A percentile compares a stretch with the other conserved stretches of the same genome.
phyloP scores from a whole-genome alignment of 371 early-diverging fungal species.

The Mucor velutinosus region DNA sequence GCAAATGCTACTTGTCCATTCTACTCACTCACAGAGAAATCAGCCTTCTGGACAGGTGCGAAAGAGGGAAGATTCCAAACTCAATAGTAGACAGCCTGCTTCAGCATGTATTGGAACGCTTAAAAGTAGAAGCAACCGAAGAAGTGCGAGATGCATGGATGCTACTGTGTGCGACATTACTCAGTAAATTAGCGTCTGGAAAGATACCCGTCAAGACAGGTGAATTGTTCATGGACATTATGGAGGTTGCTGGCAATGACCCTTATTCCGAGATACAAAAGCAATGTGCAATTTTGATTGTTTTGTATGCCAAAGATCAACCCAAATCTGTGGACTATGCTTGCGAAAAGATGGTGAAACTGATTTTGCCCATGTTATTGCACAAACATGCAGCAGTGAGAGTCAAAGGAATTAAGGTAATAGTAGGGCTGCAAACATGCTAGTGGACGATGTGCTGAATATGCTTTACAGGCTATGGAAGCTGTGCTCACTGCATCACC shows the following conservation, averaged over 20 bases:
- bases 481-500: slow-evolving; percentile 17
- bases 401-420: slow-evolving; percentile 34
- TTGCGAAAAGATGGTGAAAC: slow-evolving; percentile 27
- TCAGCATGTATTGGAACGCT: neutral
- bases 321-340: slow-evolving; percentile 25
- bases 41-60: slow-evolving; percentile 10
- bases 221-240: slow-evolving; percentile 16
- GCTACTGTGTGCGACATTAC: slow-evolving; percentile 2
- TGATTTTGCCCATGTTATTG: slow-evolving; percentile 16
- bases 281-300: slow-evolving; percentile 13
- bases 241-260: slow-evolving; percentile 20
- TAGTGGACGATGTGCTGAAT: no score
- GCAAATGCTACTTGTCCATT: neutral
- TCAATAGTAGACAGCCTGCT: neutral
- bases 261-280: slow-evolving; percentile 34
- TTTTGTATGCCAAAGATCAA: slow-evolving; percentile 13
- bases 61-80: neutral
- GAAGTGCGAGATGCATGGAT: slow-evolving; percentile 33
- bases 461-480: slow-evolving; percentile 10
- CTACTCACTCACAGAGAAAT: neutral
- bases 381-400: slow-evolving; percentile 37
- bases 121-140: slow-evolving; percentile 26
- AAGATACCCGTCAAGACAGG: slow-evolving; percentile 2
- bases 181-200: neutral
- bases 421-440: neutral